Conservation (phyloP, 352 stramenopile species). For the Phytophthora meadii region DNA sequence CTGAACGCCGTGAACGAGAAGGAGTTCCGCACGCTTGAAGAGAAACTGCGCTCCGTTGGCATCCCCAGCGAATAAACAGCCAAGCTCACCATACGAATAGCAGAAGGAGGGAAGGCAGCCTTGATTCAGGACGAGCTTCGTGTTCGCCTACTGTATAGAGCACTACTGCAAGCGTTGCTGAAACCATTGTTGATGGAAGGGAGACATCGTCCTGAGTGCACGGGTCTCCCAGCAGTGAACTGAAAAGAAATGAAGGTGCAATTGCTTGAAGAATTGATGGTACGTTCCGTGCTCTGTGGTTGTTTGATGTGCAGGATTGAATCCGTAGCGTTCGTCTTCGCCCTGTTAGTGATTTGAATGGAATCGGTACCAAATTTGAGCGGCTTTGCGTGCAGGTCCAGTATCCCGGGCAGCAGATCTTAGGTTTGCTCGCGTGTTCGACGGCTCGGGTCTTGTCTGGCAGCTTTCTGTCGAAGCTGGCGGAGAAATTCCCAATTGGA, state of each 20-base stretch:
- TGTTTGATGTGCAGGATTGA: slow-evolving; percentile 12
- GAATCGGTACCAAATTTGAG: slow-evolving; percentile 6
- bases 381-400: no score
- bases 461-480: slow-evolving; percentile 10
- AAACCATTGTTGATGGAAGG: background rate
- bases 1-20: slow-evolving; percentile 81
- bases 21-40: slow-evolving; percentile 85
- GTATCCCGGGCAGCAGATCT: no score
- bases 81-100: slow-evolving; percentile 10
- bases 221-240: slow-evolving; percentile 6
- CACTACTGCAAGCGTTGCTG: background rate
- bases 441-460: slow-evolving; percentile 9
- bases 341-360: no score
- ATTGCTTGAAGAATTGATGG: slow-evolving; percentile 13
- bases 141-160: slow-evolving; percentile 29
- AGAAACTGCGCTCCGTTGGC: slow-evolving; percentile 81
- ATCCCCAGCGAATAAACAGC: slow-evolving; percentile 76
- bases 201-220: background rate
- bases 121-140: slow-evolving; percentile 1
- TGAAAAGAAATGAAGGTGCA: slow-evolving; percentile 37
- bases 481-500: slow-evolving; percentile 32
- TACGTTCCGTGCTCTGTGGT: background rate
- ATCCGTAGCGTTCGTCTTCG: no score
- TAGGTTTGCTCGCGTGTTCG: no score
- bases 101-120: slow-evolving; percentile 4